A percentile compares a stretch with the other conserved stretches of the same genome.
Evolutionary conservation across 306 rosid genomes (phyloP).

Genomic region (Quillaja saponaria): DNA sequence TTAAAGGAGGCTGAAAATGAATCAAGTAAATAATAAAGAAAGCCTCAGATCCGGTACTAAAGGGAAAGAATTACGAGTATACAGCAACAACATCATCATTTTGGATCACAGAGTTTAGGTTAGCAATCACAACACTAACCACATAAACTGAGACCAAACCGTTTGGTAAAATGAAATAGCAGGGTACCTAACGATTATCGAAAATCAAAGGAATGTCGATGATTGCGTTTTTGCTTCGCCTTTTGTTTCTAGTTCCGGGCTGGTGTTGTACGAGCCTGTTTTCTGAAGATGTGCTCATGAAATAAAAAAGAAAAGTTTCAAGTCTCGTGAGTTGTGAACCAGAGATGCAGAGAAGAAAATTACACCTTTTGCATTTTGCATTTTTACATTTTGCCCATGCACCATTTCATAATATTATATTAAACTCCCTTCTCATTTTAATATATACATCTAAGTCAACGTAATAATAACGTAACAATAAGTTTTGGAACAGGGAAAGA

Average conservation of each 20-base stretch:
- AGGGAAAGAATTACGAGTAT: background rate
- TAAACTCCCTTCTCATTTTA: too few relatives aligned
- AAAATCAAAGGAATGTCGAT: constrained; percentile 22
- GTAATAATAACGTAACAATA: too few relatives aligned
- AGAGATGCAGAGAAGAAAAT: too few relatives aligned
- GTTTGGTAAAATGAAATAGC: background rate
- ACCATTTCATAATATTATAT: too few relatives aligned
- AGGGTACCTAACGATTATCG: constrained; percentile 5
- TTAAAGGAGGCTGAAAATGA: constrained; percentile 8
- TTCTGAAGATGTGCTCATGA: background rate
- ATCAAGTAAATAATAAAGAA: constrained; percentile 11
- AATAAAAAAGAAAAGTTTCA: too few relatives aligned
- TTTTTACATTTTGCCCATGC: too few relatives aligned
- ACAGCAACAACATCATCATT: background rate
- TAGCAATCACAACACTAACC: constrained; percentile 4
- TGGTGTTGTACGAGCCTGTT: too few relatives aligned
- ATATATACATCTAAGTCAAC: too few relatives aligned
- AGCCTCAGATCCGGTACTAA: constrained; percentile 16
- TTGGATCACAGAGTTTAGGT: constrained; percentile 9
- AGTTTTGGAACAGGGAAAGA: too few relatives aligned
- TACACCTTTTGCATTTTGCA: too few relatives aligned
- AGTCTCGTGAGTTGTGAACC: too few relatives aligned
- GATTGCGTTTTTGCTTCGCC: constrained; percentile 6
- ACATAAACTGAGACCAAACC: constrained; percentile 14
- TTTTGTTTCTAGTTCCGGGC: constrained; percentile 4